These are phyloP conservation scores for Vitis hybrid DNA, from an alignment of 177 flowering plant genomes.

Conservation along the genomic window DNA sequence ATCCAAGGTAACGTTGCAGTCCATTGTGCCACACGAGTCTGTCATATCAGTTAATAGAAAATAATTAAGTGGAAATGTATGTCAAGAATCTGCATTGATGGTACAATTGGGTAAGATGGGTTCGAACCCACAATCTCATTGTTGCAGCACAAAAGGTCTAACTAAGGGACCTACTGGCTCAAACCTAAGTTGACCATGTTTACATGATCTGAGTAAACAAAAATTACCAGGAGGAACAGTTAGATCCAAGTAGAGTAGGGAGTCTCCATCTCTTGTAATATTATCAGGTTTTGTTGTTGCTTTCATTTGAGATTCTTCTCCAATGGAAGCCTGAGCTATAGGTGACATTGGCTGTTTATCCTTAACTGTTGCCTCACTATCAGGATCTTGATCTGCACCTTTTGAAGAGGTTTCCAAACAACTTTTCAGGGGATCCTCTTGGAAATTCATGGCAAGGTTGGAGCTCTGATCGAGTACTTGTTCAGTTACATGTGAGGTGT, in stretches of 20 bases:
- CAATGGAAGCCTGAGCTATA: background rate
- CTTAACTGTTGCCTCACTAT: background rate
- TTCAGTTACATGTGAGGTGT: slow-evolving; percentile 6
- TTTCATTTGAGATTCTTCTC: slow-evolving; percentile 16
- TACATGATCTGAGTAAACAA: slow-evolving; percentile 1
- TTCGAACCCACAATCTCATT: slow-evolving; percentile 1
- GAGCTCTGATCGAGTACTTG: slow-evolving; percentile 5
- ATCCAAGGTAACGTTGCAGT: slow-evolving; percentile 1
- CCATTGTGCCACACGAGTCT: slow-evolving; percentile 18
- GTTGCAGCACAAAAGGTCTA: background rate
- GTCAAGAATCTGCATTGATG: background rate
- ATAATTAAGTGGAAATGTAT: background rate
- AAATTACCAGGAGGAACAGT: slow-evolving; percentile 25
- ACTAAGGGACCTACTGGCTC: background rate
- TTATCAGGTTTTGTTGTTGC: slow-evolving; percentile 1
- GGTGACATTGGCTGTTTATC: background rate
- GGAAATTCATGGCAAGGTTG: background rate
- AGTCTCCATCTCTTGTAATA: slow-evolving; percentile 3
- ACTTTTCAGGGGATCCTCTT: background rate
- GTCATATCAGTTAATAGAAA: slow-evolving; percentile 6
- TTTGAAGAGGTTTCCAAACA: slow-evolving; percentile 9
- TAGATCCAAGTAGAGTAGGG: slow-evolving; percentile 14
- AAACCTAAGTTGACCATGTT: too few species aligned
- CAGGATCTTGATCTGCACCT: background rate
- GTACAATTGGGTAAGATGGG: background rate